phyloP scores from a whole-genome alignment of 139 green algal genomes.

The Picochlorum sp. region DNA sequence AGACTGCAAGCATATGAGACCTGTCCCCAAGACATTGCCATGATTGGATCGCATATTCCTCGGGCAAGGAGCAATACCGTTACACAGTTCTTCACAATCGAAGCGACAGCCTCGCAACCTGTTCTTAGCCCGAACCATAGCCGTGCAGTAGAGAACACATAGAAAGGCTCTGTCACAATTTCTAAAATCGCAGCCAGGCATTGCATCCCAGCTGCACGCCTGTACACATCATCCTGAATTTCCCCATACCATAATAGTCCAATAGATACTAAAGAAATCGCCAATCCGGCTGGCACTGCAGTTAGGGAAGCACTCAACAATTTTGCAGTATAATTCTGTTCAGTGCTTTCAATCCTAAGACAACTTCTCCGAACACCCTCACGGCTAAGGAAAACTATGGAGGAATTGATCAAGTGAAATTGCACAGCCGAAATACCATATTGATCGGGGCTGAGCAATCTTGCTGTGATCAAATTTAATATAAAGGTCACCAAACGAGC shows the following conservation, averaged over 20 bases:
- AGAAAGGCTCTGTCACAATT: conserved; percentile 57
- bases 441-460: conserved; percentile 56
- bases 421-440: conserved; percentile 77
- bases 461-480: conserved; percentile 66
- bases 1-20: conserved; percentile 34
- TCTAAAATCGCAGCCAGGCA: conserved; percentile 54
- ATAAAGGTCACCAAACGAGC: conserved; percentile 67
- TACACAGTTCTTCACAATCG: conserved; percentile 30
- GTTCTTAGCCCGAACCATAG: conserved; percentile 49
- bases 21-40: conserved; percentile 51
- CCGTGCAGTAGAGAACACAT: conserved; percentile 52
- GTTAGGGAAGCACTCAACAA: conserved; percentile 17
- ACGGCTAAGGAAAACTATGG: conserved; percentile 72
- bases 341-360: conserved; percentile 29
- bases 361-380: conserved; percentile 79
- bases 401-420: conserved; percentile 85
- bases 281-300: conserved; percentile 30
- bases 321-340: neutral
- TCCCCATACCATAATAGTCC: conserved; percentile 12
- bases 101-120: conserved; percentile 44
- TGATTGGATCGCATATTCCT: conserved; percentile 1
- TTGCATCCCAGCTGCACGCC: conserved; percentile 38
- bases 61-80: conserved; percentile 36
- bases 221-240: conserved; percentile 16
- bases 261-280: conserved; percentile 27